A percentile compares a stretch with the other conserved stretches of the same genome.
phyloP scores from a whole-genome alignment of 495 filamentous ascomycete species.

The Penicillium maclennaniae region DNA sequence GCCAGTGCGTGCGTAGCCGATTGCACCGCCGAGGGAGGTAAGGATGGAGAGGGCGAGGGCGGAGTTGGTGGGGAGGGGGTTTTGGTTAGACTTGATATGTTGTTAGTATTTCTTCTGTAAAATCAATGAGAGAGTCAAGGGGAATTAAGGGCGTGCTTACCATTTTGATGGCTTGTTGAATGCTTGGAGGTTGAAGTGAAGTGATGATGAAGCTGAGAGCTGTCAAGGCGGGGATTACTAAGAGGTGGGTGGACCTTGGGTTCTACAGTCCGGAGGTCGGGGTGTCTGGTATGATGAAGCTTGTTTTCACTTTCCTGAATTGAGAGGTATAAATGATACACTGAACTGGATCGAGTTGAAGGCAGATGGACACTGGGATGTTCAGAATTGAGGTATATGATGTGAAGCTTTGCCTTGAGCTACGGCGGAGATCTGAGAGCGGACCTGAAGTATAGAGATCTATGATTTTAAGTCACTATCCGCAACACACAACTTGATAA shows the following conservation, averaged over 20 bases:
- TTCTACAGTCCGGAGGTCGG: neutral
- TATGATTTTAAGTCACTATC: too few species aligned
- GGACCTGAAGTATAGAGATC: too few species aligned
- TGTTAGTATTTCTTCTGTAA: constrained; percentile 4
- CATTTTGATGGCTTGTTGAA: constrained; percentile 13
- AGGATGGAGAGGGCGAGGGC: constrained; percentile 76
- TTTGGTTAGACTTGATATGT: neutral
- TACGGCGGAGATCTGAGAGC: too few species aligned
- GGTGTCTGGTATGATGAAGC: neutral
- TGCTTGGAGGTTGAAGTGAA: neutral
- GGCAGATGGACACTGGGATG: too few species aligned
- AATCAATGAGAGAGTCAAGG: neutral
- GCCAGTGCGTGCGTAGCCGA: constrained; percentile 77
- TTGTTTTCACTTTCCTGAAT: too few species aligned
- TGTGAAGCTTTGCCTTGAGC: too few species aligned
- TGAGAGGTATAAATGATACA: too few species aligned
- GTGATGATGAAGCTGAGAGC: neutral
- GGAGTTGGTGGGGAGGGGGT: constrained; percentile 28
- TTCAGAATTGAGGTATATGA: too few species aligned
- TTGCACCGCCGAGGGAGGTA: constrained; percentile 80
- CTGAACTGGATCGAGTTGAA: too few species aligned
- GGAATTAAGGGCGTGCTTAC: constrained; percentile 3
- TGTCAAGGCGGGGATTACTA: neutral
- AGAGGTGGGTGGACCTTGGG: neutral
- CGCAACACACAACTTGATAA: too few species aligned